Conservation (phyloP, 2,329 filamentous ascomycete species). For the Clarireedia homoeocarpa region DNA sequence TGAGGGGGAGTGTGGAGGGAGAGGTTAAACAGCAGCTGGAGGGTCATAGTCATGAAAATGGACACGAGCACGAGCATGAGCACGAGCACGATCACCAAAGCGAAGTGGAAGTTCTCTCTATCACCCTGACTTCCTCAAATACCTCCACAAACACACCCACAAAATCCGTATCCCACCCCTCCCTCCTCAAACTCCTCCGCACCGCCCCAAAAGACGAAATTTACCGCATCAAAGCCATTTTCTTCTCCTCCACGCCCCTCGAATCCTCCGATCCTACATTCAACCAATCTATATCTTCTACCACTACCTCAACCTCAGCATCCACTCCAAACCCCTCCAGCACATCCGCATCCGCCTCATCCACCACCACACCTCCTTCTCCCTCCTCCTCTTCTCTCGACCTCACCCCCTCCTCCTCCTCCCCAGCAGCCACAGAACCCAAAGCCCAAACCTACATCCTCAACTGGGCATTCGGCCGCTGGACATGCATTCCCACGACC, state of each 20-base stretch:
- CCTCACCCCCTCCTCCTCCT: background rate
- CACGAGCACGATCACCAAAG: constrained; percentile 55
- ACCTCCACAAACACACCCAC: background rate
- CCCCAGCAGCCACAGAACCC: background rate
- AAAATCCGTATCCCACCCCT: background rate
- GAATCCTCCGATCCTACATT: constrained; percentile 42
- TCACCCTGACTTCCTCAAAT: constrained; percentile 48
- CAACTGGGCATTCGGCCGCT: constrained; percentile 96
- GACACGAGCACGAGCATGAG: constrained; percentile 24
- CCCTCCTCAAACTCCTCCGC: constrained; percentile 45
- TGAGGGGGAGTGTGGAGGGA: constrained; percentile 51
- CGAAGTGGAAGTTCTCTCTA: constrained; percentile 85
- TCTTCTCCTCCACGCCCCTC: constrained; percentile 41
- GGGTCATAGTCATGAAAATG: constrained; percentile 38
- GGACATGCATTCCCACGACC: constrained; percentile 59
- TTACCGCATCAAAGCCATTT: constrained; percentile 81
- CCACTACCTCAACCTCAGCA: background rate
- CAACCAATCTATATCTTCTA: constrained; percentile 19
- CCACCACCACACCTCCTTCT: background rate
- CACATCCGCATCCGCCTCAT: background rate
- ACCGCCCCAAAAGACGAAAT: constrained; percentile 84
- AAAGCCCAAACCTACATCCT: constrained; percentile 59
- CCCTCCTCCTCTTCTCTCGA: background rate
- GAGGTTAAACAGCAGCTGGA: constrained; percentile 28
- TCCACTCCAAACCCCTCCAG: background rate